Base-by-base conservation (phyloP, 495 filamentous ascomycete genomes). In the Rhizodiscina lignyota region DNA sequence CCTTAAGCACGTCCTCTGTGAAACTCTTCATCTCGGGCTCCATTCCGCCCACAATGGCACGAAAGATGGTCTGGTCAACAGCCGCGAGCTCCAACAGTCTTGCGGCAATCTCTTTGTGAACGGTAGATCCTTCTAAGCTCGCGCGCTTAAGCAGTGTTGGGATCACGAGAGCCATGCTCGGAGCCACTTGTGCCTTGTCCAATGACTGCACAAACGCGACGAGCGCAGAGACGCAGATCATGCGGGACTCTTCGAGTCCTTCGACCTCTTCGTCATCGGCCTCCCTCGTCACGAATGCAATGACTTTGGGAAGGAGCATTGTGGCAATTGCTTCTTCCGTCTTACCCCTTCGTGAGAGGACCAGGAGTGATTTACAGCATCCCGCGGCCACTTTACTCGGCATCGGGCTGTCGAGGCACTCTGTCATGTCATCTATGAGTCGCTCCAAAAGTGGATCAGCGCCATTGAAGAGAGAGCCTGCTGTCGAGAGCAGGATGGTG, bases 401-500 rank as follows among this genome's bases (percentile, higher is more conserved):
- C 71, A 77, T 74, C 39, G 69, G 67, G 43, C 83, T 83, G 24
- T 76, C 79, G 23, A 94, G 62, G 55, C 83, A 89, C 50, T 89
- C 84, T 3, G 83, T 55, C n/a, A 84, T 54, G 55, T 87, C 81
- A 38, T 78, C 66, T 4, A 91, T 62, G 37, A 80, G 77, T 16
- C 64, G 64, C 5, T 55, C 57, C 13, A 92, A 62, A 2, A 87
- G 62, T 10, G 74, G 71, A 43, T 94, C 83, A 36, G 62, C 67
- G 1, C 82, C 70, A 1, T 74, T 65, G 19, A 96, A 65, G 12
- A 74, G 63, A 43, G 77, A 78, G 21, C 71, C 64, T 21, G 79
- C 79, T 21, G 76, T 74, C 3, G 83, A 93, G 30, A 99, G 68
- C 15, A 99, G 68, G 42, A 99, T 79, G 2, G 91, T 91, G 32